Evolutionary conservation across 148 eudicot genomes (phyloP).

Genomic region (Limonium bicolor): DNA sequence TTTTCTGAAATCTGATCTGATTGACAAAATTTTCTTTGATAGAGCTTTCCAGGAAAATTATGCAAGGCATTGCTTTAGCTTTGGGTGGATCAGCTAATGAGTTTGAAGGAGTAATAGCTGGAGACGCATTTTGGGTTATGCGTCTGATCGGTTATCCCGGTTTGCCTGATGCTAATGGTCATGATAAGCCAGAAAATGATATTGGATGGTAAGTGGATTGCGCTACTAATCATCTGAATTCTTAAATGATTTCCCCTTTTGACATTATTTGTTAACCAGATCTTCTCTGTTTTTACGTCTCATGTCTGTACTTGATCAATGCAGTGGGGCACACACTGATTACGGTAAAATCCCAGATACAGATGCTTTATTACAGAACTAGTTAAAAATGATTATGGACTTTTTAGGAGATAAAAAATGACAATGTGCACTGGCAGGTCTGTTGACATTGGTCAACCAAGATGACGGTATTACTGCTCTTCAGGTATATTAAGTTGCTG

Average conservation of each 20-base stretch:
- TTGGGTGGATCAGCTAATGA: slow-evolving; percentile 48
- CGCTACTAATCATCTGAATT: background rate
- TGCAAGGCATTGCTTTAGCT: slow-evolving; percentile 85
- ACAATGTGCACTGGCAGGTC: slow-evolving; percentile 28
- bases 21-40: slow-evolving; percentile 5
- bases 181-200: slow-evolving; percentile 30
- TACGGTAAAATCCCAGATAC: slow-evolving; percentile 58
- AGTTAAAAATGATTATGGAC: background rate
- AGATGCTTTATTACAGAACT: no score
- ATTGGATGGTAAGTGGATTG: slow-evolving; percentile 52
- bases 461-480: slow-evolving; percentile 80
- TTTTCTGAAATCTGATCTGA: background rate
- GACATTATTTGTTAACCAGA: background rate
- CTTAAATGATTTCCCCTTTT: background rate
- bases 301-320: slow-evolving; percentile 8
- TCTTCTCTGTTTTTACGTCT: slow-evolving; percentile 8
- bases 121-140: slow-evolving; percentile 93
- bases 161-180: slow-evolving; percentile 19
- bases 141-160: slow-evolving; percentile 86
- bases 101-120: slow-evolving; percentile 72
- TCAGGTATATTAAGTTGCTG: no score
- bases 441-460: slow-evolving; percentile 85
- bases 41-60: slow-evolving; percentile 80
- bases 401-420: background rate
- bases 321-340: slow-evolving; percentile 95